Evolutionary conservation across 2,329 filamentous ascomycete species (phyloP).

Genomic region (Aureobasidium sp.): DNA sequence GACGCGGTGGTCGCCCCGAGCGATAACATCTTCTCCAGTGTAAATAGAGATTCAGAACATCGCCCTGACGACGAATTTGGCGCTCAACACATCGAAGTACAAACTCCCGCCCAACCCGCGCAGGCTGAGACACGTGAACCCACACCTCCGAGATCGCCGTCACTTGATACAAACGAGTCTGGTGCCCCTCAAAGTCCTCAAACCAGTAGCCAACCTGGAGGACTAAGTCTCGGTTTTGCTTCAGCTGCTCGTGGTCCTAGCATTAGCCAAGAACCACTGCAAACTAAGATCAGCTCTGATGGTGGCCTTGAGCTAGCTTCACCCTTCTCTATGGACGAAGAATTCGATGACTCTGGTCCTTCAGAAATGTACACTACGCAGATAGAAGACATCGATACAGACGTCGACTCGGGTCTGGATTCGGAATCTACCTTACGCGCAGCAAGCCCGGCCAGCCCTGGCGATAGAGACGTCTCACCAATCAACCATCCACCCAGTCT

Average conservation of each 20-base stretch:
- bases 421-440: slow-evolving; percentile 9
- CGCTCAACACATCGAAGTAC: neutral
- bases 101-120: neutral
- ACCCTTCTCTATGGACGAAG: slow-evolving; percentile 15
- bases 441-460: slow-evolving; percentile 1
- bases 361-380: neutral
- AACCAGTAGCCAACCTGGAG: neutral
- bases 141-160: neutral
- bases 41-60: neutral
- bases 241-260: neutral
- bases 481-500: neutral
- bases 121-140: neutral
- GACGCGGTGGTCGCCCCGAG: slow-evolving; percentile 29
- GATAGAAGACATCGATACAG: slow-evolving; percentile 15
- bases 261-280: neutral
- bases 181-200: neutral
- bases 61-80: neutral
- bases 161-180: neutral
- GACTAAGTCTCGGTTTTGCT: slow-evolving; percentile 1
- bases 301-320: slow-evolving; percentile 8
- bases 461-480: neutral
- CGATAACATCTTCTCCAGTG: slow-evolving; percentile 24
- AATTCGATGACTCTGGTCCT: slow-evolving; percentile 2
- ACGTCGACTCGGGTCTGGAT: slow-evolving; percentile 9
- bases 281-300: neutral